phyloP scores from a whole-genome alignment of 805 yeast species.

The Wickerhamiella spandovensis region DNA sequence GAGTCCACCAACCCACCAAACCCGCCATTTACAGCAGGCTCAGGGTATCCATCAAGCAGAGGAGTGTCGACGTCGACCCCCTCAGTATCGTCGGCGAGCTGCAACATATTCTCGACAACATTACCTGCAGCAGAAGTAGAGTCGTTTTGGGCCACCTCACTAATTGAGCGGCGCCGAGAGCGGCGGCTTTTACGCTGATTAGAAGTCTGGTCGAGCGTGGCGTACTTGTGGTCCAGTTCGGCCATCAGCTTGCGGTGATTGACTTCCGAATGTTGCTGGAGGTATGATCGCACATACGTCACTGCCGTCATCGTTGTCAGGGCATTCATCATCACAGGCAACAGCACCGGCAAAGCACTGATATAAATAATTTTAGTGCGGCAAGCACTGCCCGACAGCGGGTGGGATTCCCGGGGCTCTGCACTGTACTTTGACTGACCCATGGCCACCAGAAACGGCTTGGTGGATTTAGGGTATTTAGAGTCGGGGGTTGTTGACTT shows the following conservation, averaged over 20 bases:
- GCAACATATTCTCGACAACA: background rate
- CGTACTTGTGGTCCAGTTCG: background rate
- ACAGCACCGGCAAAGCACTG: slow-evolving; percentile 4
- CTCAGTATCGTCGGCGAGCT: background rate
- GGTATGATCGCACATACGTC: background rate
- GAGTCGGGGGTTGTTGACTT: slow-evolving; percentile 1
- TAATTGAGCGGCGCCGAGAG: background rate
- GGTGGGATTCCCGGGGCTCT: background rate
- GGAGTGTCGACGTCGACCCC: background rate
- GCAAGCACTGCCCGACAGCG: slow-evolving; percentile 1
- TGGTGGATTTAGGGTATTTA: slow-evolving; percentile 1
- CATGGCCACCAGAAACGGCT: slow-evolving; percentile 17
- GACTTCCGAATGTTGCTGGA: background rate
- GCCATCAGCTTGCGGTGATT: background rate
- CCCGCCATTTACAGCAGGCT: background rate
- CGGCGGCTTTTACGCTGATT: too few species aligned
- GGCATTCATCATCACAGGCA: slow-evolving; percentile 10
- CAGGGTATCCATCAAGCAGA: background rate
- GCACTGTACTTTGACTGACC: slow-evolving; percentile 9
- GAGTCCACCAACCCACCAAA: slow-evolving; percentile 10
- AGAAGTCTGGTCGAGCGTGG: background rate
- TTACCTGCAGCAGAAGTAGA: slow-evolving; percentile 1
- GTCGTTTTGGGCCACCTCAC: background rate
- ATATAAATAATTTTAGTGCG: slow-evolving; percentile 4
- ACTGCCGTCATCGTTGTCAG: background rate